Percentiles rank a stretch among this genome's conserved stretches.
Evolutionary conservation across 345 rosid species (phyloP).

Genomic region (Isatis tinctoria): DNA sequence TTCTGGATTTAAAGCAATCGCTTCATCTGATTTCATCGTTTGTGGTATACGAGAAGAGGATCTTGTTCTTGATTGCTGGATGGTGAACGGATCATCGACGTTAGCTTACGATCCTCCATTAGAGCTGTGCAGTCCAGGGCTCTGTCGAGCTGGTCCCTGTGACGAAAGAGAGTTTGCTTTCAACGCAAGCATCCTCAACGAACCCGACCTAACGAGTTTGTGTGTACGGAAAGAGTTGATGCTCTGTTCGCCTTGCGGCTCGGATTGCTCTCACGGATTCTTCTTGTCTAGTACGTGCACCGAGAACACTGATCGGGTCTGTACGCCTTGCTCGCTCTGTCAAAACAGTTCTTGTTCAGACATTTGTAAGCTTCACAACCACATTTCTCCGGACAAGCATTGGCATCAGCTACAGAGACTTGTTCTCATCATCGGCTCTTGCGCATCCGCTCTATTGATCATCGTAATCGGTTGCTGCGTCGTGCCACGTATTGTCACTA

Average conservation of each 20-base stretch:
- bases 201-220: constrained; percentile 67
- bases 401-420: constrained; percentile 45
- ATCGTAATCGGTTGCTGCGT: constrained; percentile 48
- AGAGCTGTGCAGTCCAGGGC: constrained; percentile 87
- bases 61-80: constrained; percentile 88
- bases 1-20: constrained; percentile 78
- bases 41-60: constrained; percentile 86
- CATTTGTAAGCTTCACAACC: constrained; percentile 48
- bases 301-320: constrained; percentile 58
- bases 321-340: constrained; percentile 88
- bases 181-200: constrained; percentile 79
- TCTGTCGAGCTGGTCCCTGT: constrained; percentile 58
- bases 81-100: constrained; percentile 39
- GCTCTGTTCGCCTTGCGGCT: constrained; percentile 73
- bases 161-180: constrained; percentile 54
- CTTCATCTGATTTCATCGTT: constrained; percentile 74
- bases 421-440: constrained; percentile 44
- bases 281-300: constrained; percentile 81
- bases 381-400: constrained; percentile 42
- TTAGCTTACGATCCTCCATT: constrained; percentile 71
- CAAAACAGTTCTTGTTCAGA: constrained; percentile 82
- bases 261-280: constrained; percentile 67
- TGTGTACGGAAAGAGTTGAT: constrained; percentile 63
- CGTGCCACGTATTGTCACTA: constrained; percentile 35
- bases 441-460: constrained; percentile 40